A percentile compares a stretch with the other conserved stretches of the same genome.
These are phyloP conservation scores for Geotrichum cucujoidarum DNA, from an alignment of 1,139 yeast genomes.

Conservation along the genomic window DNA sequence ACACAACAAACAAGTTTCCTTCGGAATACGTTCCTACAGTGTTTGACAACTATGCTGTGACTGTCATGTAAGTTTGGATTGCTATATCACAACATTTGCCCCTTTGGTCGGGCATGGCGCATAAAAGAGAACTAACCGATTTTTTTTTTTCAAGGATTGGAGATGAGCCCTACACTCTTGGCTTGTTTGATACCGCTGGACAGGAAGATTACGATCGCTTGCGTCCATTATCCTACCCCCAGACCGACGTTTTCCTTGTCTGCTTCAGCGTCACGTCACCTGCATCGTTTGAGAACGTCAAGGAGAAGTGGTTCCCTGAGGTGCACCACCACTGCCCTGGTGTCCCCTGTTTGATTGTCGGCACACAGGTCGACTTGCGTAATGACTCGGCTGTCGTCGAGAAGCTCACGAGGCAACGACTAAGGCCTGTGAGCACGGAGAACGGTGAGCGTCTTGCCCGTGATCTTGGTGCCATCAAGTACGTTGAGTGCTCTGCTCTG, in stretches of 20 bases:
- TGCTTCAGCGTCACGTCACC: conserved; percentile 87
- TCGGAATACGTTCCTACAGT: conserved; percentile 94
- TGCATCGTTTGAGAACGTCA: conserved; percentile 70
- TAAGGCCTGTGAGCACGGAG: conserved; percentile 54
- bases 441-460: conserved; percentile 68
- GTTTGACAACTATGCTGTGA: conserved; percentile 94
- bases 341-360: conserved; percentile 71
- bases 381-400: conserved; percentile 76
- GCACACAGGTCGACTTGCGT: conserved; percentile 81
- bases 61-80: conserved; percentile 55
- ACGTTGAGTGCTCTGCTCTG: conserved; percentile 90
- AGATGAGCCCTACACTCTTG: conserved; percentile 93
- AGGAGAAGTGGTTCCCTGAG: conserved; percentile 77
- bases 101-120: too few relatives aligned
- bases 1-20: conserved; percentile 91
- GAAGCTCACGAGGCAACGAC: conserved; percentile 58
- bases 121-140: too few relatives aligned
- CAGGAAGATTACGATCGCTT: conserved; percentile 82
- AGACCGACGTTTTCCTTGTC: conserved; percentile 80
- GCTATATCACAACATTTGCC: too few relatives aligned
- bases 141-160: conserved; percentile 53
- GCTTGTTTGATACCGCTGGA: conserved; percentile 98
- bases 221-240: conserved; percentile 88
- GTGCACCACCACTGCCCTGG: conserved; percentile 81
- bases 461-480: conserved; percentile 64